A percentile compares a stretch with the other conserved stretches of the same genome.
These are phyloP conservation scores for Cercospora beticola DNA, from an alignment of 2,329 filamentous ascomycete species.

Conservation along the genomic window DNA sequence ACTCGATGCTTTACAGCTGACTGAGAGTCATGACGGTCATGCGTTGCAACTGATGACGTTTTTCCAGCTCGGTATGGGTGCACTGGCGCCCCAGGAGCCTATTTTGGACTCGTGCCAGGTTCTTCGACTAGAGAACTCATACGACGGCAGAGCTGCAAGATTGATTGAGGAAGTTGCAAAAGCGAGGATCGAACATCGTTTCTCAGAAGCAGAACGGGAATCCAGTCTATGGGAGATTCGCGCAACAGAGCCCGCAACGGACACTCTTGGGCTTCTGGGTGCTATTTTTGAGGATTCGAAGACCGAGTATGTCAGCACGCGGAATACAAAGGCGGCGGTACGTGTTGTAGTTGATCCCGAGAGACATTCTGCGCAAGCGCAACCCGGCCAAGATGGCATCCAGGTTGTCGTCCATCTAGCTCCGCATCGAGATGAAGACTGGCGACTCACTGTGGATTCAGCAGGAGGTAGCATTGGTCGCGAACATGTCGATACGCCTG, in stretches of 20 bases:
- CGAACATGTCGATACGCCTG: slow-evolving; percentile 70
- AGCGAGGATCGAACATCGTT: slow-evolving; percentile 80
- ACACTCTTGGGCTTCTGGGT: slow-evolving; percentile 57
- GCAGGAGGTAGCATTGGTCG: slow-evolving; percentile 69
- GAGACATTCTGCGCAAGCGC: slow-evolving; percentile 34
- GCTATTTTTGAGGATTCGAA: slow-evolving; percentile 72
- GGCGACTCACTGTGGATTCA: slow-evolving; percentile 60
- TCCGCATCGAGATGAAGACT: slow-evolving; percentile 55
- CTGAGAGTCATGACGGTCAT: slow-evolving; percentile 31
- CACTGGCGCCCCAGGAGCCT: slow-evolving; percentile 24
- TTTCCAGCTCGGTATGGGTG: slow-evolving; percentile 29
- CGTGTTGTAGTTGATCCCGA: slow-evolving; percentile 68
- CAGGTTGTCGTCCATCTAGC: slow-evolving; percentile 68
- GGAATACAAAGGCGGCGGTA: slow-evolving; percentile 66
- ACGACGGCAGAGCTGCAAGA: slow-evolving; percentile 73
- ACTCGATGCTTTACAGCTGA: slow-evolving; percentile 31
- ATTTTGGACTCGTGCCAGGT: slow-evolving; percentile 33
- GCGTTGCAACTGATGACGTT: slow-evolving; percentile 33
- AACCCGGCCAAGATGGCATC: slow-evolving; percentile 56
- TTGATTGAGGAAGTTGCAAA: slow-evolving; percentile 84
- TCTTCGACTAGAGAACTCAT: slow-evolving; percentile 70
- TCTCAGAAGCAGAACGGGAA: slow-evolving; percentile 80
- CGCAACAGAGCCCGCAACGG: slow-evolving; percentile 60
- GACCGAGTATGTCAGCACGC: slow-evolving; percentile 61
- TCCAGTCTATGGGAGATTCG: slow-evolving; percentile 77